Evolutionary conservation across 2,329 filamentous ascomycete genomes (phyloP).

Genomic region (Didymella segeticola): DNA sequence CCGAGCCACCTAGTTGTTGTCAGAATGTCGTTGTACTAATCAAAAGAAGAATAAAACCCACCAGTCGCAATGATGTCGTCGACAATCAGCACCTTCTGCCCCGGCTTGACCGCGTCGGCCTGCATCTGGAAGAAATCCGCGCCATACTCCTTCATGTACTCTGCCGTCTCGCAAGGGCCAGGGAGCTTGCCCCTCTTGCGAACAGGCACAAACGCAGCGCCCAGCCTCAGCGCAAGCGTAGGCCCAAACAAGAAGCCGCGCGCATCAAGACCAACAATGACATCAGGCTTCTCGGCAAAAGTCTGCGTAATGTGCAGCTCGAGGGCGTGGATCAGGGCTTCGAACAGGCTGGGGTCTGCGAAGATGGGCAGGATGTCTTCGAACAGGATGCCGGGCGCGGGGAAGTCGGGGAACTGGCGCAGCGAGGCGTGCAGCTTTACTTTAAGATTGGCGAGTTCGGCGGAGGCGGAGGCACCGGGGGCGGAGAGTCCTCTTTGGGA

Average conservation of each 20-base stretch:
- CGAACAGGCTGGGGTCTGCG: slow-evolving; percentile 75
- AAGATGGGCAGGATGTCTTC: slow-evolving; percentile 98
- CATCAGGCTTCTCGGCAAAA: slow-evolving; percentile 74
- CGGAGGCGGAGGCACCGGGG: slow-evolving; percentile 56
- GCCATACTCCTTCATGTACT: slow-evolving; percentile 95
- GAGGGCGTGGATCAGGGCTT: slow-evolving; percentile 79
- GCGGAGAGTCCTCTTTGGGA: slow-evolving; percentile 57
- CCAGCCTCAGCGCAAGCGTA: slow-evolving; percentile 80
- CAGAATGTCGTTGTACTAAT: slow-evolving; percentile 2
- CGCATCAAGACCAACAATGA: slow-evolving; percentile 91
- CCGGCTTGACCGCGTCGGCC: slow-evolving; percentile 78
- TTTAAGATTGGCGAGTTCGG: slow-evolving; percentile 65
- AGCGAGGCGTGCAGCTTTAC: slow-evolving; percentile 74
- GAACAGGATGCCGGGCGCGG: slow-evolving; percentile 89
- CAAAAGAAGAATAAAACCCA: slow-evolving; percentile 54
- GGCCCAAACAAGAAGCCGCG: slow-evolving; percentile 96
- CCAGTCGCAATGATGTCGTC: slow-evolving; percentile 99
- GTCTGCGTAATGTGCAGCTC: slow-evolving; percentile 77
- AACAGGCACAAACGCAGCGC: slow-evolving; percentile 88
- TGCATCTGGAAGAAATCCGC: slow-evolving; percentile 97
- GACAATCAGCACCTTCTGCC: slow-evolving; percentile 89
- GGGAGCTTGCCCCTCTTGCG: slow-evolving; percentile 96
- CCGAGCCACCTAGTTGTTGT: slow-evolving; percentile 77
- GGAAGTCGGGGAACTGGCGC: slow-evolving; percentile 90
- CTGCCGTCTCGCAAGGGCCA: slow-evolving; percentile 82